Conservation (phyloP, 2,329 filamentous ascomycete genomes). For the Aspergillus pseudoviridinutans region DNA sequence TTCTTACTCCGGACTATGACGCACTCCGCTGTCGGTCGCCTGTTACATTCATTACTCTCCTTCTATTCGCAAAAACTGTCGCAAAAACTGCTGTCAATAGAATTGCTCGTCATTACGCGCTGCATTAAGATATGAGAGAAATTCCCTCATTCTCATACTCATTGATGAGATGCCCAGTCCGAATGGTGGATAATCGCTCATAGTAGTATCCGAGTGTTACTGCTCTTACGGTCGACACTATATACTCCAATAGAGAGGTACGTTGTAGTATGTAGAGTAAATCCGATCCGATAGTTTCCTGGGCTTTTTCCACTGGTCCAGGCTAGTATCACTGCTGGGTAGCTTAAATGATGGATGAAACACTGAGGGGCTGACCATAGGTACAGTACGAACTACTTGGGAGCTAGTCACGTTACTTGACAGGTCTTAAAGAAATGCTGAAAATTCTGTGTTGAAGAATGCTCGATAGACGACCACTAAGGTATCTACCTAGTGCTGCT, state of each 20-base stretch:
- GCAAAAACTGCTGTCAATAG: no score
- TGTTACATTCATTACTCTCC: neutral
- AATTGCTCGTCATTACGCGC: neutral
- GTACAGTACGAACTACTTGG: no score
- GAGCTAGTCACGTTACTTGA: no score
- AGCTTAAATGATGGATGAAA: no score
- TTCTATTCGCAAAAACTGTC: neutral
- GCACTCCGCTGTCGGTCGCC: slow-evolving; percentile 2
- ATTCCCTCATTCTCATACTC: neutral
- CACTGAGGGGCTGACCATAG: no score
- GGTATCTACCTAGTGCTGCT: no score
- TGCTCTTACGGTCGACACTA: neutral
- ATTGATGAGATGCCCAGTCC: neutral
- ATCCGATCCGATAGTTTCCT: neutral
- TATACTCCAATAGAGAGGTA: neutral
- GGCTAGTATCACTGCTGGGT: no score
- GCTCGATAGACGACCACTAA: no score
- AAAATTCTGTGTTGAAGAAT: neutral
- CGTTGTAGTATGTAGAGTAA: neutral
- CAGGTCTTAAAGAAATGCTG: neutral
- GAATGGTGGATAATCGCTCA: no score
- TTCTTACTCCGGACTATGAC: neutral
- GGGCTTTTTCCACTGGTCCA: neutral
- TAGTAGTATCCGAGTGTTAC: neutral
- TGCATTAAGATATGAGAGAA: no score